Base-by-base conservation (phyloP, 106 monocot species). In the Platanthera guangdongensis region DNA sequence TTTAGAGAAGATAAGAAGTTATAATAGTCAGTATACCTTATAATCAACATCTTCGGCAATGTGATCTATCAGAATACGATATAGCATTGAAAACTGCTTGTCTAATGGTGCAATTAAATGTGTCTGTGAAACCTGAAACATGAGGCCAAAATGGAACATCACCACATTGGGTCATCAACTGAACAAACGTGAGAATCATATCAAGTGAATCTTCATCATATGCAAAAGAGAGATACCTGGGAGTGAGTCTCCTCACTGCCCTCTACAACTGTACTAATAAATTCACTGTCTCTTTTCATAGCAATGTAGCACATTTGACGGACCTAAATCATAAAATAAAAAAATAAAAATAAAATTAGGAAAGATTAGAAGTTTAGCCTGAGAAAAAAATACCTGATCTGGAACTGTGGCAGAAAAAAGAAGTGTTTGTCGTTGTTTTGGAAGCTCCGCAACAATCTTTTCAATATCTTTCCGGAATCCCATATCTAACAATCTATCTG, bases 331-430 rank as follows among this genome's bases (percentile, higher is more conserved):
- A 48, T 3, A 60, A 74, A 77, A 15, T 47, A 46, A 8, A 48
- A 48, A 10, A 70, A 16, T 67, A 16, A 70, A 70, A 45, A 15
- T 47, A 70, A 70, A 45, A 15, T n/a, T 53, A 30, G 50, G 11
- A 3, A 64, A 80, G 57, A 18, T 47, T 52, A 46, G 68, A 68
- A 18, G 9, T 49, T 8, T 2, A 75, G 9, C 48, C n/a, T 63
- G 15, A 68, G n/a, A 9, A 1, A 65, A 45, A 73, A 6, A 50
- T 85, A 92, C 92, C 89, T 92, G 87, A 75, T 92, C 89, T 55
- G 89, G 89, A 83, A 92, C 92, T 39, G 92, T 92, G 8, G 92
- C 92, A 75, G 92, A 92, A 79, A 92, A 92, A 47, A 92, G 85
- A 55, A 92, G 92, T 68, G 92, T 92, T 78, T 92, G 92, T 9